Evolutionary conservation across 805 yeast species (phyloP), one percentile per base, ranked within the genome.

Genomic region (Kuraishia hungarica): DNA sequence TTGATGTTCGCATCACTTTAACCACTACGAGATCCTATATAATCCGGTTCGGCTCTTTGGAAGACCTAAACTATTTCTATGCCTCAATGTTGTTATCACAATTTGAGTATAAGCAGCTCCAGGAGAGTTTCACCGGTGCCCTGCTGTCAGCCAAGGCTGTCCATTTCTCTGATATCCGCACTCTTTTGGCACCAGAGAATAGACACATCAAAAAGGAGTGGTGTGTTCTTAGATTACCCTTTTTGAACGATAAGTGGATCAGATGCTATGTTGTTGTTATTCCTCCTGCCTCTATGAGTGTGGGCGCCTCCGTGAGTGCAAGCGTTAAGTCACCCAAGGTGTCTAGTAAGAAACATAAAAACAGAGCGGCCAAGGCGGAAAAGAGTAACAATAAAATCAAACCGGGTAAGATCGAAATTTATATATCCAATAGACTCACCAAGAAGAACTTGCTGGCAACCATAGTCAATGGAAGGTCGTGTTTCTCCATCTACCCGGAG

Each of bases 91-190:
- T 76, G 52, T 65, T 84, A 51, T 68, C 85, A n/a, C 79, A 77
- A 59, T 84, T 72, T 62, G 90, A 84, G 66, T 77, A 72, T 60
- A 73, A 75, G 20, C 76, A 79, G 51, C 70, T 84, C 54, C 83
- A 80, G 61, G 86, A 83, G 66, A 77, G 83, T 21, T 84, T 79
- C 62, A 83, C 89, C 0, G 90, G 87, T 6, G 86, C 83, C 2
- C 67, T 84, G 39, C 66, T 84, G 39, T 79, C 86, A 8, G 67
- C 80, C 8, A 82, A 80, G 59, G 89, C 86, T 1, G 72, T 82
- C 2, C 65, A 71, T 53, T 72, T 84, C 55, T 73, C 79, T 2
- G 90, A 84, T 63, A 74, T 83, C 48, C 81, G 83, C 61, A 80
- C 84, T 1, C 69, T 84, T 20, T 69, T 84, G 58, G 76, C 81